Conservation (phyloP, 768 basidiomycete species). For the Trametes cinnabarina region DNA sequence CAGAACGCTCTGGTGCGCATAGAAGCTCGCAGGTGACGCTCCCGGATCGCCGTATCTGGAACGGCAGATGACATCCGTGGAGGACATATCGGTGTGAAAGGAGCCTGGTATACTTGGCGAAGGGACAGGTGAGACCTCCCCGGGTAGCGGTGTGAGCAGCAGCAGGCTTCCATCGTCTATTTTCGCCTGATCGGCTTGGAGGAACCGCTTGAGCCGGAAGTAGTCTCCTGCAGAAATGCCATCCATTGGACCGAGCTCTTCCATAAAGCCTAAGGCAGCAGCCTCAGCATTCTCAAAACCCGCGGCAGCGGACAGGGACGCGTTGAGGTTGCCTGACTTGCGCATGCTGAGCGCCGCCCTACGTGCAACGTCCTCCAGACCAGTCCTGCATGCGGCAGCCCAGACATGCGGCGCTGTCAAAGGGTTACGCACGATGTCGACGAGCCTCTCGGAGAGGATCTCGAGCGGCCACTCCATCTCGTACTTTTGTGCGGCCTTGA, state of each 20-base stretch:
- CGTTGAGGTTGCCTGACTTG: not conserved
- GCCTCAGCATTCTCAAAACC: not conserved
- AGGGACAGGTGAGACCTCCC: not conserved
- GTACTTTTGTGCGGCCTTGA: constrained; percentile 31
- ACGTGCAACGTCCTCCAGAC: constrained; percentile 6
- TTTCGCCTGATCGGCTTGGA: not conserved
- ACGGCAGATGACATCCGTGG: constrained; percentile 49
- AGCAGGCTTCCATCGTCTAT: not conserved
- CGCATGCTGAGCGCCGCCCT: not conserved
- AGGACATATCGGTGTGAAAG: not conserved
- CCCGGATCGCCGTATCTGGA: constrained; percentile 43
- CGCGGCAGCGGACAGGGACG: not conserved
- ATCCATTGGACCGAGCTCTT: constrained; percentile 1
- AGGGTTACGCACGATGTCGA: not conserved
- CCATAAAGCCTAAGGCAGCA: not conserved
- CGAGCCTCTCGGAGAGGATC: constrained; percentile 8
- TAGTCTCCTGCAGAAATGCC: constrained; percentile 11
- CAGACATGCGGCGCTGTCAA: constrained; percentile 6
- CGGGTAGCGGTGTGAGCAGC: not conserved
- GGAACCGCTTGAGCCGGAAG: constrained; percentile 1
- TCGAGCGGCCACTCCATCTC: constrained; percentile 22
- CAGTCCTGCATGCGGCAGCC: constrained; percentile 7
- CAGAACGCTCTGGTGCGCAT: constrained; percentile 32
- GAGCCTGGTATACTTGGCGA: not conserved
- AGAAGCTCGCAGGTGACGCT: constrained; percentile 33